These are phyloP conservation scores for Aspergillus sergii DNA, from an alignment of 2,329 filamentous ascomycete species.

Conservation along the genomic window DNA sequence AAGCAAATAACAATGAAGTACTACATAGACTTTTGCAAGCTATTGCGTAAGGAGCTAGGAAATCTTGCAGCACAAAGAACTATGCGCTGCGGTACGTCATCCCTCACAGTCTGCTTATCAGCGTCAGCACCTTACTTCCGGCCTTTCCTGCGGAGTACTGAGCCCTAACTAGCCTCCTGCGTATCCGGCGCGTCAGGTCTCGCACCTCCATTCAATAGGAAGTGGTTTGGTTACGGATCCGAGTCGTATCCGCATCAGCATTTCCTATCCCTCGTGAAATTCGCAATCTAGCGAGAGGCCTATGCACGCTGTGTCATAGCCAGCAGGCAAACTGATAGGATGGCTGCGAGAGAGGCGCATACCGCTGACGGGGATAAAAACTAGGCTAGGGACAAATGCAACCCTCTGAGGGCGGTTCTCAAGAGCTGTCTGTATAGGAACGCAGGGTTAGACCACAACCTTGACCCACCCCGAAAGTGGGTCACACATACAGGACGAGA, in stretches of 20 bases:
- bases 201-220: background rate
- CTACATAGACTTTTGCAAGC: background rate
- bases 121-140: background rate
- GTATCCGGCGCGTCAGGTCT: no score
- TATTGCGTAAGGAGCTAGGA: background rate
- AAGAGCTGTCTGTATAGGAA: no score
- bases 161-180: background rate
- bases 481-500: background rate
- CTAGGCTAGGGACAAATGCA: no score
- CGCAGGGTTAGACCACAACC: no score
- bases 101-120: background rate
- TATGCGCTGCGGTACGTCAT: background rate
- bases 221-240: background rate
- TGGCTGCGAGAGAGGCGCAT: no score
- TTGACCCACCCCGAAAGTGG: background rate
- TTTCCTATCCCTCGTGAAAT: no score
- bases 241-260: no score
- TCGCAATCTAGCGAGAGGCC: no score
- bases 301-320: no score
- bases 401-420: background rate
- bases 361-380: no score
- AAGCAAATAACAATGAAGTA: background rate
- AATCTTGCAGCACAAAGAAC: background rate
- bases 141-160: background rate
- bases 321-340: no score